Base-by-base conservation (phyloP, 768 basidiomycete species). In the Hygrocybe coccinea region DNA sequence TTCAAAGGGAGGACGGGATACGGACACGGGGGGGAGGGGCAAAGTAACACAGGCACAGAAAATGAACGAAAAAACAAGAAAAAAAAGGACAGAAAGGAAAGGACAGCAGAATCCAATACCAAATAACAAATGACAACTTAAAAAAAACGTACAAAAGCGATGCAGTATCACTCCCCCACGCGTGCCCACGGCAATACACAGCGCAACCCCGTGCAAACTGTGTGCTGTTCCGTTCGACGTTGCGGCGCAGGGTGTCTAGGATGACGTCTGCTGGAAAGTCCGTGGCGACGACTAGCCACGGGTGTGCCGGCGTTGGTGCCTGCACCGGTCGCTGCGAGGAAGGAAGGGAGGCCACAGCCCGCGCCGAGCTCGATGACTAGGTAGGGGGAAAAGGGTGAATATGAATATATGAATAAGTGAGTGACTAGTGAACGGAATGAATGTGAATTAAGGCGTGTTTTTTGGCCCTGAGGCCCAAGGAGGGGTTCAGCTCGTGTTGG, bases 361-460 rank as follows among this genome's bases (percentile, higher is more conserved):
- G 86, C 79, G 2, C 85, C 86, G 2, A 89, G 78, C 65, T 90
- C 88, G n/a, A 89, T 63, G 1, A 85, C 86, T 87, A 47, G 8
- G 50, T 7, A n/a, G n/a, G n/a, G n/a, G n/a, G n/a, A n/a, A n/a
- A n/a, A n/a, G n/a, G n/a, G n/a, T n/a, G n/a, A n/a, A n/a, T n/a
- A n/a, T n/a, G n/a, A n/a, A n/a, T n/a, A n/a, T n/a, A n/a, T n/a
- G n/a, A n/a, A n/a, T n/a, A n/a, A n/a, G n/a, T n/a, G n/a, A n/a
- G n/a, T n/a, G n/a, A n/a, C n/a, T n/a, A n/a, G n/a, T n/a, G n/a
- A n/a, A n/a, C n/a, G n/a, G n/a, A n/a, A n/a, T n/a, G n/a, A n/a
- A n/a, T n/a, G n/a, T n/a, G n/a, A n/a, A n/a, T n/a, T n/a, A n/a
- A n/a, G n/a, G n/a, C n/a, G n/a, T n/a, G n/a, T n/a, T n/a, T n/a